Evolutionary conservation across 140 eudicot genomes (phyloP).

Genomic region (Ambrosia hybrid): DNA sequence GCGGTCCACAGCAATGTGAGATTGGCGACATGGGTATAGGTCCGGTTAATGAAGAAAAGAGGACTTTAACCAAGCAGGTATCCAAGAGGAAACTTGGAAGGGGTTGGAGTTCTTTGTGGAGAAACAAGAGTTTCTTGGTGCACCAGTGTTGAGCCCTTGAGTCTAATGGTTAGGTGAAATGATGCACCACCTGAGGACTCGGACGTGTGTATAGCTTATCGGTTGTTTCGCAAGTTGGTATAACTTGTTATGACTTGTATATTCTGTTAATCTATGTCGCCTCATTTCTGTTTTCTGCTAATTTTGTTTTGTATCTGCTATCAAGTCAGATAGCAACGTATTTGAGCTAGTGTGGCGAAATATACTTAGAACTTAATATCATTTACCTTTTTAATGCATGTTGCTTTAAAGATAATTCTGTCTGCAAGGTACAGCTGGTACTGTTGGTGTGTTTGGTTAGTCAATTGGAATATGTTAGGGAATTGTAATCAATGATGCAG

Average conservation of each 20-base stretch:
- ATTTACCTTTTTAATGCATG: background rate
- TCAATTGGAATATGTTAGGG: background rate
- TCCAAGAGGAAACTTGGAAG: conserved; percentile 57
- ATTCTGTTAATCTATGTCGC: conserved; percentile 31
- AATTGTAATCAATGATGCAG: background rate
- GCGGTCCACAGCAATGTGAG: conserved; percentile 21
- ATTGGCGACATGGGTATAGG: conserved; percentile 24
- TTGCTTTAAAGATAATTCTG: no score
- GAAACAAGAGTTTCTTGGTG: conserved; percentile 69
- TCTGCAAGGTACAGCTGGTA: no score
- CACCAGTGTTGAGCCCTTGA: conserved; percentile 52
- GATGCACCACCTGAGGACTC: background rate
- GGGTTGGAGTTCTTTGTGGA: conserved; percentile 69
- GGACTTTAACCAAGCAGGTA: conserved; percentile 42
- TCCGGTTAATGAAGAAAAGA: conserved; percentile 35
- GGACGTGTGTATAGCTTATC: conserved; percentile 16
- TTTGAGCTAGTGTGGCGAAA: background rate
- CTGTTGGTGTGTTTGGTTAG: background rate
- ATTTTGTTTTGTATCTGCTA: conserved; percentile 8
- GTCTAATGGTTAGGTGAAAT: conserved; percentile 12
- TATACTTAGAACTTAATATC: background rate
- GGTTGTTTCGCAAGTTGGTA: conserved; percentile 17
- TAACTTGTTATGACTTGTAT: conserved; percentile 36
- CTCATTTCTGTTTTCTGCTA: background rate
- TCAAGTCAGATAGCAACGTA: background rate